Evolutionary conservation across 208 protist genomes (phyloP), one percentile per base, ranked within the genome.

Genomic region (Trypanosoma brucei): DNA sequence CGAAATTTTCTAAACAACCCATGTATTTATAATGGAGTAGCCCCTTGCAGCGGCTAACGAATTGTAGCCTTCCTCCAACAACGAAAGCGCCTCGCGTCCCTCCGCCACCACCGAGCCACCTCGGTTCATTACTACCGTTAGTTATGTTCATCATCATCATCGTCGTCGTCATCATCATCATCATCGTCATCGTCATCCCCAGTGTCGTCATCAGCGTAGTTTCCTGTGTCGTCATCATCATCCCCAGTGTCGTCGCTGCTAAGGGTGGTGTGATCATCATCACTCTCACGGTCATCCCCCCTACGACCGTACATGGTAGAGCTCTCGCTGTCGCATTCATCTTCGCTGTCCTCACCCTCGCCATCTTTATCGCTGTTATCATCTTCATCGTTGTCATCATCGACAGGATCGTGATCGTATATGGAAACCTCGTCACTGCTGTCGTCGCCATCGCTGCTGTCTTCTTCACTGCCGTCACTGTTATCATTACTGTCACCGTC

Each of bases 401-500:
- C 61, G 1, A 57, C 37, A 2, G 63, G 22, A 0, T 62, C 61
- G 0, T 67, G 45, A 35, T 39, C 52, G 0, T 65, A 37, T 46
- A 34, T 62, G 50, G 69, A 22, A 34, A 70, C 53, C 34, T 49
- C 59, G 9, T 61, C 42, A 22, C 22, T 22, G 22, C 22, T 22
- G 22, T 9, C 37, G 2, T 11, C 52, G 9, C 6, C 45, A 54
- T 38, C 38, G 1, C 53, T 13, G 51, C 48, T 52, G 1, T 66
- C 60, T 3, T 38, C 42, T 14, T 56, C 60, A 2, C 54, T 37
- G 45, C 35, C 31, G 13, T 66, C 59, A 4, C 39, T 34, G 33
- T 52, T 56, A 2, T 75, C 59, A 30, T 59, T 53, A 13, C 46
- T 53, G n/a, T 39, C 44, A 31, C 52, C 59, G 48, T 76, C 61